These are phyloP conservation scores for Eragrostis nindensis DNA, from an alignment of 176 grass and related monocot species.

Conservation along the genomic window DNA sequence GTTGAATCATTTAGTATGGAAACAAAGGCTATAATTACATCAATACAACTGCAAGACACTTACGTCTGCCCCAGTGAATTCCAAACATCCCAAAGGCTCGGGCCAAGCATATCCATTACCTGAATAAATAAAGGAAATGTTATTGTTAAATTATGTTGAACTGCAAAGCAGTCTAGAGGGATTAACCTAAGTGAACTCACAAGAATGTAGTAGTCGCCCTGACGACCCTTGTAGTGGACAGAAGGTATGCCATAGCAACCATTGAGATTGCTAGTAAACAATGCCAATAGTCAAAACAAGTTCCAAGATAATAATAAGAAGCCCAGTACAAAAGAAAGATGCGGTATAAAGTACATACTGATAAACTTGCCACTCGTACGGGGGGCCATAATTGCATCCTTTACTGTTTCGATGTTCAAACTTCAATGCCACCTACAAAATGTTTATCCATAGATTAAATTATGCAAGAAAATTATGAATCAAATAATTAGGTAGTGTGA, in stretches of 20 bases:
- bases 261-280: conserved; percentile 67
- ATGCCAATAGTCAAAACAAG: conserved; percentile 34
- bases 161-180: conserved; percentile 31
- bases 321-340: conserved; percentile 20
- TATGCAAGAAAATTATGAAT: background rate
- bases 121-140: conserved; percentile 40
- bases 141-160: conserved; percentile 17
- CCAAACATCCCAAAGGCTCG: conserved; percentile 98
- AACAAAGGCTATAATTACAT: conserved; percentile 12
- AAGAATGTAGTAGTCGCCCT: conserved; percentile 87
- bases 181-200: conserved; percentile 55
- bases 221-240: conserved; percentile 89
- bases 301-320: conserved; percentile 23
- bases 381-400: conserved; percentile 91
- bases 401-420: conserved; percentile 91
- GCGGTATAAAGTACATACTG: conserved; percentile 53
- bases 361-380: conserved; percentile 99
- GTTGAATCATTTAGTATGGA: conserved; percentile 28
- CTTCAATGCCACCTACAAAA: conserved; percentile 80
- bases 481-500: conserved; percentile 19
- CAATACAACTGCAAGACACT: conserved; percentile 39
- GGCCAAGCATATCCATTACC: conserved; percentile 99
- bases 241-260: conserved; percentile 85
- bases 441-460: conserved; percentile 14
- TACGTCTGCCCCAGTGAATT: conserved; percentile 87